A percentile compares a stretch with the other conserved stretches of the same genome.
These are phyloP conservation scores for Dacryopinax spathularia DNA, from an alignment of 768 basidiomycete species.

Conservation along the genomic window DNA sequence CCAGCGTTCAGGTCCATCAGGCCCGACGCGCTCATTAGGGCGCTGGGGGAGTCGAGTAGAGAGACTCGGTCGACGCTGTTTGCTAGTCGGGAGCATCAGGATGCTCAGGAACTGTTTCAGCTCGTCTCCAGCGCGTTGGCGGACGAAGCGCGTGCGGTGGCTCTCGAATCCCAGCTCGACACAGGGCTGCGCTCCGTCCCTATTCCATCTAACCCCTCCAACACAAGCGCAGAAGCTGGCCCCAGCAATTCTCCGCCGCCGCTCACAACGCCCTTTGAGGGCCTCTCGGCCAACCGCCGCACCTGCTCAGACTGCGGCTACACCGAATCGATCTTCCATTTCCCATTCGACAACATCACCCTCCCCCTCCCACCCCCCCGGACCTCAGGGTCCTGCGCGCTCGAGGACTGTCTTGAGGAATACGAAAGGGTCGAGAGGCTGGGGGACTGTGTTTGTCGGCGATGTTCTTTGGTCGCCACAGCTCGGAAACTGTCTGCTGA, in stretches of 20 bases:
- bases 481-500: constrained; percentile 49
- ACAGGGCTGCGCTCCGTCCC: constrained; percentile 9
- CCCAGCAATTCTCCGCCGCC: constrained; percentile 58
- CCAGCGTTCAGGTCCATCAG: constrained; percentile 48
- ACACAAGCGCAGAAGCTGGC: no score
- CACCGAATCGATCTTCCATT: constrained; percentile 87
- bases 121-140: constrained; percentile 81
- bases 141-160: constrained; percentile 62
- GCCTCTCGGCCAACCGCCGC: constrained; percentile 75
- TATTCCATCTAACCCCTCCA: no score
- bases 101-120: constrained; percentile 96
- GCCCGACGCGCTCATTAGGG: constrained; percentile 56
- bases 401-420: constrained; percentile 75
- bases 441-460: constrained; percentile 83
- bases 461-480: constrained; percentile 76
- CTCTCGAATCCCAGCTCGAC: constrained; percentile 51
- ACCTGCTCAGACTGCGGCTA: constrained; percentile 85
- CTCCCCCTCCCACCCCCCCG: constrained; percentile 57
- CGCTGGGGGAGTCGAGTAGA: constrained; percentile 39
- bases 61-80: constrained; percentile 43
- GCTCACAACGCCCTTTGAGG: constrained; percentile 42
- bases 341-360: constrained; percentile 74
- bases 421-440: constrained; percentile 82
- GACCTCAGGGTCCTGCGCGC: constrained; percentile 46
- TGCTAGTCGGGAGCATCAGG: constrained; percentile 87